phyloP scores from a whole-genome alignment of 2,329 filamentous ascomycete species.

The Emmonsiellopsis sp. region DNA sequence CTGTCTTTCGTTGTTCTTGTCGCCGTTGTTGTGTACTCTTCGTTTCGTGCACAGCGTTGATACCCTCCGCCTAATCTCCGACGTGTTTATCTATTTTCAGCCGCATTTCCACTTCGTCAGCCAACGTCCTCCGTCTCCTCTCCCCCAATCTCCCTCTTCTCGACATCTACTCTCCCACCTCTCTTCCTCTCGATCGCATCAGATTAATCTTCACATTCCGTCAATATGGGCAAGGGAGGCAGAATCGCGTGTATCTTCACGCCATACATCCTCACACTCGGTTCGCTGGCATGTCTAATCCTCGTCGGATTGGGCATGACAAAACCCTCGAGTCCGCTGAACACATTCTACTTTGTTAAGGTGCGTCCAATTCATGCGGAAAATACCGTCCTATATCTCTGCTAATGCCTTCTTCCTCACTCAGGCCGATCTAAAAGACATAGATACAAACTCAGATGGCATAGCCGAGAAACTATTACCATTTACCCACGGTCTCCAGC shows the following conservation, averaged over 20 bases:
- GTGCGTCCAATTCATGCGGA: conserved; percentile 22
- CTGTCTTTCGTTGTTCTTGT: no score
- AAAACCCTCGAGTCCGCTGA: conserved; percentile 37
- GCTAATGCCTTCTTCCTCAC: conserved; percentile 32
- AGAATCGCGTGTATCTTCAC: conserved; percentile 78
- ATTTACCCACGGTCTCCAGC: conserved; percentile 23
- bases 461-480: conserved; percentile 29
- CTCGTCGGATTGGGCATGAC: conserved; percentile 51
- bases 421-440: conserved; percentile 53
- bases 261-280: conserved; percentile 74
- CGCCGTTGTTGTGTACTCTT: no score
- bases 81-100: no score
- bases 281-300: conserved; percentile 60
- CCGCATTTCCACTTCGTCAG: background rate
- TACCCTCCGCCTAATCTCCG: no score
- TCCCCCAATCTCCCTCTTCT: background rate
- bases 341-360: conserved; percentile 48
- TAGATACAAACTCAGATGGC: conserved; percentile 42
- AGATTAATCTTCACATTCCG: background rate
- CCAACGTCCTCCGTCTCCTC: background rate
- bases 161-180: no score
- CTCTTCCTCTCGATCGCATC: background rate
- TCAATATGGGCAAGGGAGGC: conserved; percentile 61
- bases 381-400: conserved; percentile 5
- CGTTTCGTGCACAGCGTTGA: no score